Evolutionary conservation across 768 basidiomycete genomes (phyloP).

Genomic region (Suillus placidus): DNA sequence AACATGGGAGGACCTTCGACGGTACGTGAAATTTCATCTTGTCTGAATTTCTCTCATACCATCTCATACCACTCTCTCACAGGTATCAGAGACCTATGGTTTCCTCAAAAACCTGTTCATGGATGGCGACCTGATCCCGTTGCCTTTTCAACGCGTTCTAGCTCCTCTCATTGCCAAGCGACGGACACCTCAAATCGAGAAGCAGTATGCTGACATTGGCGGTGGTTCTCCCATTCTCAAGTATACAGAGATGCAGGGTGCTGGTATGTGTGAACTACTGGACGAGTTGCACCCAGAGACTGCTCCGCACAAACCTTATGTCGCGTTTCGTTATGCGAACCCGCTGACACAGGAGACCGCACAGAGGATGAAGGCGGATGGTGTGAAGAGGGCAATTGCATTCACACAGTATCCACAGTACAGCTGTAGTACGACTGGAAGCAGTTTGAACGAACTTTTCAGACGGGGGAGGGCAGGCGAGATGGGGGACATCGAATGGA

Average conservation of each 20-base stretch:
- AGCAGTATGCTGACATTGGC: slow-evolving; percentile 93
- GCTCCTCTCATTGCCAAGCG: slow-evolving; percentile 89
- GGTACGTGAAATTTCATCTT: slow-evolving; percentile 46
- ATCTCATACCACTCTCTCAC: slow-evolving; percentile 7
- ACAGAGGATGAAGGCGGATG: slow-evolving; percentile 83
- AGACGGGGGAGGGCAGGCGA: slow-evolving; percentile 63
- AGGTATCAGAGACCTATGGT: slow-evolving; percentile 92
- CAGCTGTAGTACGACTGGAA: slow-evolving; percentile 97
- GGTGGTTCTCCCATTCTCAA: slow-evolving; percentile 95
- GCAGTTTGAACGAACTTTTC: slow-evolving; percentile 93
- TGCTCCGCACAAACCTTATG: slow-evolving; percentile 95
- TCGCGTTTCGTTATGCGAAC: slow-evolving; percentile 92
- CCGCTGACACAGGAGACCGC: slow-evolving; percentile 87
- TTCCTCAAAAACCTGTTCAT: slow-evolving; percentile 92
- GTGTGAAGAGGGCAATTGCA: slow-evolving; percentile 89
- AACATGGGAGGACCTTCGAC: slow-evolving; percentile 99
- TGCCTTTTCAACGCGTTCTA: slow-evolving; percentile 87
- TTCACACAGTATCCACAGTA: slow-evolving; percentile 99
- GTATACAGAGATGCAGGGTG: slow-evolving; percentile 88
- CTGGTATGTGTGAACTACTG: slow-evolving; percentile 84
- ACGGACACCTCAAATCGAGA: slow-evolving; percentile 89
- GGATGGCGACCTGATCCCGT: slow-evolving; percentile 91
- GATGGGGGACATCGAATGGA: slow-evolving; percentile 82
- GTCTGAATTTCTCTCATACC: slow-evolving; percentile 9
- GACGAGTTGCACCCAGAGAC: slow-evolving; percentile 94